Base-by-base conservation (phyloP, 192 early-diverging fungal genomes). In the Entomortierella beljakovae region DNA sequence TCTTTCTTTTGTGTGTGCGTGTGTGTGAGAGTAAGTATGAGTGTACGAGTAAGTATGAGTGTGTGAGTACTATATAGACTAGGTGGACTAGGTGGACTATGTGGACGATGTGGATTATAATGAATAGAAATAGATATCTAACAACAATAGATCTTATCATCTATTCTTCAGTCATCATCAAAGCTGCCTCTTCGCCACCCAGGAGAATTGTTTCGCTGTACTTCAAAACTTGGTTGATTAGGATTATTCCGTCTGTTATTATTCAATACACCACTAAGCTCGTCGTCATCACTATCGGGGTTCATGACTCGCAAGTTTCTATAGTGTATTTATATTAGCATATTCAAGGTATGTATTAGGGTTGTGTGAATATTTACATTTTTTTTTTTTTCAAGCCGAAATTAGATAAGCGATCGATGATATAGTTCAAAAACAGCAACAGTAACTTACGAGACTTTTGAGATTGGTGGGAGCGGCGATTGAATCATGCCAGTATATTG, bases 271-370 rank as follows among this genome's bases (percentile, higher is more conserved):
- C 20, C 6, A 25, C 34, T 31, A 20, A 16, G 20, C 2, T 25
- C 74, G 2, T 79, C 75, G 0, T 79, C 75, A n/a, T 79, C 75
- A 29, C 67, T 70, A 35, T 79, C 75, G 18, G 75, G 75, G 51
- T 79, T 79, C 75, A 65, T 79, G 15, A 79, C 75, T 10, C 75
- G 53, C 62, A 79, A 22, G 32, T 79, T 79, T 37, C 75, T 79
- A 35, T 26, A n/a, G 6, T 18, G n/a, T 18, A n/a, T 54, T 28
- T 40, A 26, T 4, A 2, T 6, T 7, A 22, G 38, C 40, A 0
- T 16, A 20, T 46, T 46, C 20, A 46, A 20, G 11, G 3, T 15
- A 20, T 15, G 43, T 20, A 13, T 38, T 13, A 38, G 6, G 37
- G 6, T 38, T 38, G 6, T 6, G 13, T 38, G 37, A 6, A 38